These are phyloP conservation scores for Globisporangium okanoganense DNA, from an alignment of 352 stramenopile species.

Conservation along the genomic window DNA sequence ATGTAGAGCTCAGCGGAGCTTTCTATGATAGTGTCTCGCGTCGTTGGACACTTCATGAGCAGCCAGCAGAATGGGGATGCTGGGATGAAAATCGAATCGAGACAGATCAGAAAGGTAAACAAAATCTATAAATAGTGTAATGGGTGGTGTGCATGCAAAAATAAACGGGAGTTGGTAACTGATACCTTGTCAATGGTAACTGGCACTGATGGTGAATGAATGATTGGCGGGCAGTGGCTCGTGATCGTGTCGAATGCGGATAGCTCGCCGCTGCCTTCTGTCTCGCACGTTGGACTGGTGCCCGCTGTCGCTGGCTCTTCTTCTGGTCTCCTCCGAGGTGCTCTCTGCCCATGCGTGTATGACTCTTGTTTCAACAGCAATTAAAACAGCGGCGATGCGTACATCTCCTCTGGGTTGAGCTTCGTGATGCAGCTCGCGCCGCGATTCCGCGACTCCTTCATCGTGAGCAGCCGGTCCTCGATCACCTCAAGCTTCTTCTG, in stretches of 20 bases:
- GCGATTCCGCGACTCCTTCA: conserved; percentile 49
- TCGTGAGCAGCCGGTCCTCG: conserved; percentile 50
- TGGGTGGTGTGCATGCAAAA: background rate
- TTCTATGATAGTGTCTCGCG: background rate
- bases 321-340: background rate
- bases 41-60: no score
- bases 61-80: background rate
- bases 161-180: no score
- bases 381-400: conserved; percentile 52
- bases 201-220: background rate
- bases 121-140: background rate
- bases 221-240: background rate
- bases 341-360: no score
- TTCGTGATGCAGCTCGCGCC: conserved; percentile 26
- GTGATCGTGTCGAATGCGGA: background rate
- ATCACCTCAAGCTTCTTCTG: conserved; percentile 73
- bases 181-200: background rate
- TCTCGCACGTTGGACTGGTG: no score
- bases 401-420: conserved; percentile 24
- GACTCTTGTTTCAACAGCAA: background rate
- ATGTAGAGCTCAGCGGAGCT: background rate
- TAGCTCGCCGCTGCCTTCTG: no score
- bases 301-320: background rate
- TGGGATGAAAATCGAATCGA: background rate
- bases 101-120: background rate